These are phyloP conservation scores for Asterella californica DNA, from an alignment of 225 moss, liverwort and hornwort species.

Conservation along the genomic window DNA sequence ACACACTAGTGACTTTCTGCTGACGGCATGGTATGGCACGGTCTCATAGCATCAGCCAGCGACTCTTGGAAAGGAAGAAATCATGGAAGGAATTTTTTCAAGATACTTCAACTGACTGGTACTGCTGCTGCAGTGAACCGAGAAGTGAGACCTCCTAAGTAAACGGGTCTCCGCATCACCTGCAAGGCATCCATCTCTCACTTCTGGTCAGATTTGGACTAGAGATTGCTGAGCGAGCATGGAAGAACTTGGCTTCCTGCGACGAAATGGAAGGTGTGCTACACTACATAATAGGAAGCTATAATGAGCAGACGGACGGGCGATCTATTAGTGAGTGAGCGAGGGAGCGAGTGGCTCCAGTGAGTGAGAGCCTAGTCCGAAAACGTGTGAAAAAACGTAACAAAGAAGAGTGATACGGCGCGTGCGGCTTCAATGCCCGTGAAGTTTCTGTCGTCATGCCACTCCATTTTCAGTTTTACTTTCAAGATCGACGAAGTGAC, in stretches of 20 bases:
- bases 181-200: too few species aligned
- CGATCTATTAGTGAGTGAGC: too few species aligned
- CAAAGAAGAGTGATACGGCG: neutral
- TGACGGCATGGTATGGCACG: neutral
- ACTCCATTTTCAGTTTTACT: neutral
- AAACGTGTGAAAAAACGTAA: neutral
- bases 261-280: neutral
- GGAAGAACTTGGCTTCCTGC: neutral
- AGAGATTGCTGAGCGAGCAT: neutral
- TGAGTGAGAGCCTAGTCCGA: neutral
- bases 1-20: neutral
- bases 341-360: neutral
- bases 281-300: neutral
- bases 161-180: conserved; percentile 16
- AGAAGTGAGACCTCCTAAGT: neutral
- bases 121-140: neutral
- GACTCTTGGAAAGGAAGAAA: neutral
- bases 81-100: neutral
- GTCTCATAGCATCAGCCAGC: too few species aligned
- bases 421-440: neutral
- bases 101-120: neutral
- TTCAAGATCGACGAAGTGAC: neutral
- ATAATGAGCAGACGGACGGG: too few species aligned
- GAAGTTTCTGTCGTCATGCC: conserved; percentile 7
- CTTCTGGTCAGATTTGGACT: neutral